These are phyloP conservation scores for Cyathus pygmaeus DNA, from an alignment of 1,284 basidiomycete genomes.

Conservation along the genomic window DNA sequence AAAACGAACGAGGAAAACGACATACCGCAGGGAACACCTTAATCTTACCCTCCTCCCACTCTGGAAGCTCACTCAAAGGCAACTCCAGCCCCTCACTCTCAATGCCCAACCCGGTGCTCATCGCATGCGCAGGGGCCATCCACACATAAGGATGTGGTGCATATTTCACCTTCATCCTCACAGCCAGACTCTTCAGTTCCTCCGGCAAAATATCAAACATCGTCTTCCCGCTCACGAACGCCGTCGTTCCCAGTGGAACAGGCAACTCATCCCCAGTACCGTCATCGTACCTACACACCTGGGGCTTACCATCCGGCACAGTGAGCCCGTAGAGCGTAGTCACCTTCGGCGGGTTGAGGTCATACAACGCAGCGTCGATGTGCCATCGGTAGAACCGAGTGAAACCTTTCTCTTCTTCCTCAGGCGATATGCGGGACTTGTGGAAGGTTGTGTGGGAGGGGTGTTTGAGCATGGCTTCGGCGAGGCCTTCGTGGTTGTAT, in stretches of 20 bases:
- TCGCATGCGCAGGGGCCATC: slow-evolving; percentile 82
- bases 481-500: slow-evolving; percentile 79
- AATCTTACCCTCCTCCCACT: slow-evolving; percentile 77
- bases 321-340: slow-evolving; percentile 88
- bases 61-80: slow-evolving; percentile 69
- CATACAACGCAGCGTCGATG: slow-evolving; percentile 93
- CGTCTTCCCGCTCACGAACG: slow-evolving; percentile 81
- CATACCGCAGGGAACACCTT: slow-evolving; percentile 71
- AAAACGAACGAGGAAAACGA: slow-evolving; percentile 8
- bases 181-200: slow-evolving; percentile 84
- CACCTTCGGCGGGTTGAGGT: slow-evolving; percentile 86
- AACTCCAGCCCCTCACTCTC: slow-evolving; percentile 81
- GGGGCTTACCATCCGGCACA: slow-evolving; percentile 75
- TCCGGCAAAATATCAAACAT: slow-evolving; percentile 87
- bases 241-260: slow-evolving; percentile 89
- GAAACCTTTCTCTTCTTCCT: slow-evolving; percentile 78
- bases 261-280: slow-evolving; percentile 85
- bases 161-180: slow-evolving; percentile 72
- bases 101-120: slow-evolving; percentile 82
- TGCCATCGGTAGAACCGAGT: slow-evolving; percentile 95
- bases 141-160: slow-evolving; percentile 85
- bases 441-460: slow-evolving; percentile 92
- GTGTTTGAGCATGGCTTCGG: slow-evolving; percentile 74
- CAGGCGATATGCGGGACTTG: slow-evolving; percentile 80
- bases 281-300: slow-evolving; percentile 88